Evolutionary conservation across 768 basidiomycete species (phyloP).

Genomic region (Multifurca ochricompacta): DNA sequence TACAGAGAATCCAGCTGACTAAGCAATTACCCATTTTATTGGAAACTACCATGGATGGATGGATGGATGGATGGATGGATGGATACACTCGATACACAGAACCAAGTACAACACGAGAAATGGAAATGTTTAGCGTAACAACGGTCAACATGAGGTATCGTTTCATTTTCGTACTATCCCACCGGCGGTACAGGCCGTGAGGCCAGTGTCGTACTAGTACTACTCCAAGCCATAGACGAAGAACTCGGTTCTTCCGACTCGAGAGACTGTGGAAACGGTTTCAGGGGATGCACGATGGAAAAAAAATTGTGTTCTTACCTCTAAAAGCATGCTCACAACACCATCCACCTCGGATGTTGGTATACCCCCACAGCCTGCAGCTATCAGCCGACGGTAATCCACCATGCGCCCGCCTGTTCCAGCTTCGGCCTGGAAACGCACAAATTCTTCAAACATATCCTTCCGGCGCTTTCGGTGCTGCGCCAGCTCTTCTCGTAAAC

Average conservation of each 20-base stretch:
- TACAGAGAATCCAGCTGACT: background rate
- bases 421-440: constrained; percentile 78
- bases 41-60: background rate
- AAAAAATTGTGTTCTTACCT: constrained; percentile 41
- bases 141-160: constrained; percentile 7
- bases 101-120: constrained; percentile 19
- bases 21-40: background rate
- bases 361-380: constrained; percentile 83
- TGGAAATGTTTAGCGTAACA: constrained; percentile 1
- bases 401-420: constrained; percentile 86
- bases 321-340: constrained; percentile 75
- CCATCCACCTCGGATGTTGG: constrained; percentile 83
- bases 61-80: no score
- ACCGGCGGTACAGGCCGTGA: constrained; percentile 17
- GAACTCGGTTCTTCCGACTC: constrained; percentile 76
- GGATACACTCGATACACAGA: constrained; percentile 19
- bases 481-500: constrained; percentile 54
- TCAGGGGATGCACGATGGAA: background rate
- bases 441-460: constrained; percentile 65
- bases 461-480: constrained; percentile 62
- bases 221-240: constrained; percentile 37
- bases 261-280: constrained; percentile 45
- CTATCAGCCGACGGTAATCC: constrained; percentile 83
- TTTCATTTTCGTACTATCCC: constrained; percentile 10
- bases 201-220: constrained; percentile 21